Evolutionary conservation across 2,329 filamentous ascomycete species (phyloP).

Genomic region (Myriosclerotinia duriaeana): DNA sequence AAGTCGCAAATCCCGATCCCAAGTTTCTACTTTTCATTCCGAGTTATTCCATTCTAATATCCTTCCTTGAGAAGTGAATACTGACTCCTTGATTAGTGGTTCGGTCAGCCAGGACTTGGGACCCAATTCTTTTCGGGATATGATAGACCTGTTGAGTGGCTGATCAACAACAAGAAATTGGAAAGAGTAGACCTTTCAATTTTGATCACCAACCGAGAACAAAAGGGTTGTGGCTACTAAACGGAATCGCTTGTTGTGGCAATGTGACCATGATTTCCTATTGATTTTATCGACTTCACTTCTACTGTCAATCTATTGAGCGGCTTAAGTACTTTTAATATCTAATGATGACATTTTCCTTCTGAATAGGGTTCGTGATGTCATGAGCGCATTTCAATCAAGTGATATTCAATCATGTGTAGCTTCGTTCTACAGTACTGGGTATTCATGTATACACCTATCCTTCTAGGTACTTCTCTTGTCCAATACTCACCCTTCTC

Average conservation of each 20-base stretch:
- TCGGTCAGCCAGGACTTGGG: constrained; percentile 20
- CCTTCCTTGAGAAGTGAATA: not conserved
- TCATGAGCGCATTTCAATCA: not conserved
- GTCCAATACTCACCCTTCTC: not conserved
- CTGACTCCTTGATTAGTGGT: constrained; percentile 7
- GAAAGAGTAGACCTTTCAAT: constrained; percentile 14
- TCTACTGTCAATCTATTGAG: not conserved
- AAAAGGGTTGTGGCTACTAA: constrained; percentile 15
- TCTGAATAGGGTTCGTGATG: fast-evolving
- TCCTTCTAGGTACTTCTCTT: not conserved
- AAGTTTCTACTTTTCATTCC: too few species aligned
- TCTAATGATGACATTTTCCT: not conserved
- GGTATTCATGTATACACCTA: not conserved
- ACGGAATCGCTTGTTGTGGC: too few species aligned
- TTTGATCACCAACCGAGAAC: constrained; percentile 10
- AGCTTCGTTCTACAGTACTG: not conserved
- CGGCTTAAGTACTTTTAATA: not conserved
- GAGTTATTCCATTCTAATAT: not conserved
- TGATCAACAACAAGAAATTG: not conserved
- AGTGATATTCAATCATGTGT: not conserved
- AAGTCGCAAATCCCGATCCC: too few species aligned
- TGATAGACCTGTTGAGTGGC: not conserved
- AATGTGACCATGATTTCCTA: not conserved
- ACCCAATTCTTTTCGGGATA: constrained; percentile 7
- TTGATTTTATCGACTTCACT: not conserved